phyloP scores from a whole-genome alignment of 768 basidiomycete genomes.

The Naganishia vaughanmartiniae region DNA sequence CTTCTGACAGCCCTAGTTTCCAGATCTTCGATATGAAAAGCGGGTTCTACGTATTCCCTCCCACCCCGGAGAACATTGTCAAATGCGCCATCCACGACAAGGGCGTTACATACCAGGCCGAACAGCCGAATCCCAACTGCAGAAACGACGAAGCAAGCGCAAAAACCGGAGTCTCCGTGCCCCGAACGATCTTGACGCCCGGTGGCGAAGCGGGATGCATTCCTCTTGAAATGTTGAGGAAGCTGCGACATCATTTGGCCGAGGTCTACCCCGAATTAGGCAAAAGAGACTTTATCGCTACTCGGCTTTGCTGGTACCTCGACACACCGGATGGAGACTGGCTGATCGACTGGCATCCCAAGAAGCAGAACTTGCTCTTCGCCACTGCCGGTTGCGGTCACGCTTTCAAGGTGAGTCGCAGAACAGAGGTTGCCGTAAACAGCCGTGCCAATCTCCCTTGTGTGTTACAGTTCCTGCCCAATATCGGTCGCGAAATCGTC shows the following conservation, averaged over 20 bases:
- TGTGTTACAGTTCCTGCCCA: conserved; percentile 73
- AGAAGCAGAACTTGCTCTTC: conserved; percentile 61
- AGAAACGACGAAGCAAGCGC: conserved; percentile 42
- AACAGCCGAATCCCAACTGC: conserved; percentile 42
- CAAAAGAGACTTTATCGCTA: conserved; percentile 66
- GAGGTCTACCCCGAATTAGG: conserved; percentile 70
- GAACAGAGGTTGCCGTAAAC: background rate
- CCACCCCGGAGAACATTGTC: conserved; percentile 56
- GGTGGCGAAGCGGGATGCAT: conserved; percentile 62
- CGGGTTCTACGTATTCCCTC: conserved; percentile 76
- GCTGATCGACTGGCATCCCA: conserved; percentile 74
- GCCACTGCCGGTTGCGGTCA: conserved; percentile 89
- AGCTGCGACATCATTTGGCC: conserved; percentile 59
- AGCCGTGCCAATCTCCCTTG: conserved; percentile 12
- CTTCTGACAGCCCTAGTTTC: conserved; percentile 50
- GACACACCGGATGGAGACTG: conserved; percentile 84
- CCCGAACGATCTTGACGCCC: conserved; percentile 69
- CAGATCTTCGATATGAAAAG: conserved; percentile 69
- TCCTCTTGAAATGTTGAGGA: conserved; percentile 60
- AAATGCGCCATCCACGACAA: conserved; percentile 75
- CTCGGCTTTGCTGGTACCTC: conserved; percentile 91
- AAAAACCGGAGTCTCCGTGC: conserved; percentile 62
- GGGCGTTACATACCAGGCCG: conserved; percentile 62
- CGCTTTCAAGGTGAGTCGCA: conserved; percentile 67
- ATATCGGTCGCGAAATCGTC: conserved; percentile 72